A percentile compares a stretch with the other conserved stretches of the same genome.
phyloP scores from a whole-genome alignment of 768 basidiomycete species.

The Leccinum rimulosum region DNA sequence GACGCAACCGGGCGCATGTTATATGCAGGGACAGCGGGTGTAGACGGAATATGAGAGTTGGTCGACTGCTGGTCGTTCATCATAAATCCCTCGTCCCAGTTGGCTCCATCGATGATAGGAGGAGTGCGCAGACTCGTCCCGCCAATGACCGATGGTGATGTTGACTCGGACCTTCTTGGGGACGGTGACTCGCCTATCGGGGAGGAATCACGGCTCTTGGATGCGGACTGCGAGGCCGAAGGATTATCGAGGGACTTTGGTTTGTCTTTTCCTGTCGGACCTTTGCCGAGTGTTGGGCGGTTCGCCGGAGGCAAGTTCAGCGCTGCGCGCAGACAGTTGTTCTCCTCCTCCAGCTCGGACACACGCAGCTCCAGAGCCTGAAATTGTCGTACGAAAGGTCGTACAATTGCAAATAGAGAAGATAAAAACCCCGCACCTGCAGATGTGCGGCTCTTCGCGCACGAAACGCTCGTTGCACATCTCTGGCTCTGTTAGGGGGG shows the following conservation, averaged over 20 bases:
- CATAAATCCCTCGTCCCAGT: slow-evolving; percentile 59
- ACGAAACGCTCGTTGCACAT: slow-evolving; percentile 87
- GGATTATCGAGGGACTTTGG: slow-evolving; percentile 49
- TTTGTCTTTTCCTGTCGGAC: slow-evolving; percentile 86
- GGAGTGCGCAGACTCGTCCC: slow-evolving; percentile 33
- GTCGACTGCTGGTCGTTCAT: slow-evolving; percentile 44
- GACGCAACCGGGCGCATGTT: slow-evolving; percentile 43
- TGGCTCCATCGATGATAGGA: slow-evolving; percentile 46
- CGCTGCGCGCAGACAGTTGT: slow-evolving; percentile 65
- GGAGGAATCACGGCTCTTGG: slow-evolving; percentile 63
- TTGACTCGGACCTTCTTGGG: slow-evolving; percentile 36
- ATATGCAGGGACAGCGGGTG: slow-evolving; percentile 41
- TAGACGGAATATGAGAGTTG: slow-evolving; percentile 35
- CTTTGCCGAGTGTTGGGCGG: slow-evolving; percentile 72
- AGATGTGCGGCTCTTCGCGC: slow-evolving; percentile 87
- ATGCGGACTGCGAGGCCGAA: slow-evolving; percentile 36
- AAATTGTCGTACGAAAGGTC: slow-evolving; percentile 29
- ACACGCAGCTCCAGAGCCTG: slow-evolving; percentile 83
- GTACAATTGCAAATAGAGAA: slow-evolving; percentile 40
- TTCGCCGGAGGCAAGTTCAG: slow-evolving; percentile 73
- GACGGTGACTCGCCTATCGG: slow-evolving; percentile 55
- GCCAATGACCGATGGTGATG: slow-evolving; percentile 34
- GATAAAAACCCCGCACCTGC: slow-evolving; percentile 49
- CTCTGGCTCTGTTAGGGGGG: slow-evolving; percentile 70
- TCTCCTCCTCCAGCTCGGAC: slow-evolving; percentile 81